A percentile compares a stretch with the other conserved stretches of the same genome.
Conservation (phyloP, 2,329 filamentous ascomycete genomes). For the Claviceps pazoutovae region DNA sequence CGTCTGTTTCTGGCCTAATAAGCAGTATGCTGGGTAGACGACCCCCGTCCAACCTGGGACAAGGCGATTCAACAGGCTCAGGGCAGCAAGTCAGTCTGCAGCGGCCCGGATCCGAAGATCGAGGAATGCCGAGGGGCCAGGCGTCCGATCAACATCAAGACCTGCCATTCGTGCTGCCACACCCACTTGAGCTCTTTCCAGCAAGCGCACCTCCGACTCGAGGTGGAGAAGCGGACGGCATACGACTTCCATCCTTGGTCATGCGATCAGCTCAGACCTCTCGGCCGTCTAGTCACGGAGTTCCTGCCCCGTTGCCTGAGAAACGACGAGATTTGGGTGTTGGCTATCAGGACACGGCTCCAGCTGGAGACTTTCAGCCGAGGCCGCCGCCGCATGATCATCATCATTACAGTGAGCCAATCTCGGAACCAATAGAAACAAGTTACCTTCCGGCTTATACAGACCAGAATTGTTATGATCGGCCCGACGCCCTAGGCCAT, state of each 20-base stretch:
- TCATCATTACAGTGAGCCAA: neutral
- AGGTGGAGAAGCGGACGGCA: neutral
- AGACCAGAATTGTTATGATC: neutral
- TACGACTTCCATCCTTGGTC: neutral
- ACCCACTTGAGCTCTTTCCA: neutral
- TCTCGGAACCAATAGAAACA: neutral
- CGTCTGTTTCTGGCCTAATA: constrained; percentile 17
- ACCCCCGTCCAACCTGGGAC: constrained; percentile 7
- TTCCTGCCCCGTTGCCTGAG: neutral
- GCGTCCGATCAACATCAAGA: neutral
- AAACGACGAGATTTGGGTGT: neutral
- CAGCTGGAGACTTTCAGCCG: neutral
- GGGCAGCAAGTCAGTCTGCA: neutral
- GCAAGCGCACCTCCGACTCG: neutral
- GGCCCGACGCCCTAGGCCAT: neutral
- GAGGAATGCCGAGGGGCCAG: neutral
- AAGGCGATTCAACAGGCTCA: neutral
- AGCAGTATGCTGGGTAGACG: constrained; percentile 16
- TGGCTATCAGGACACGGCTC: neutral
- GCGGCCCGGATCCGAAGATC: neutral
- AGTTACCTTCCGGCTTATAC: neutral
- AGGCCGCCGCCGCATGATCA: neutral
- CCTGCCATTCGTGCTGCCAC: neutral
- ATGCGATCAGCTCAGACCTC: neutral
- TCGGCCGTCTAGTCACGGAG: neutral